These are phyloP conservation scores for Amoeboaphelidium protococcarum DNA, from an alignment of 371 early-diverging fungal genomes.

Conservation along the genomic window DNA sequence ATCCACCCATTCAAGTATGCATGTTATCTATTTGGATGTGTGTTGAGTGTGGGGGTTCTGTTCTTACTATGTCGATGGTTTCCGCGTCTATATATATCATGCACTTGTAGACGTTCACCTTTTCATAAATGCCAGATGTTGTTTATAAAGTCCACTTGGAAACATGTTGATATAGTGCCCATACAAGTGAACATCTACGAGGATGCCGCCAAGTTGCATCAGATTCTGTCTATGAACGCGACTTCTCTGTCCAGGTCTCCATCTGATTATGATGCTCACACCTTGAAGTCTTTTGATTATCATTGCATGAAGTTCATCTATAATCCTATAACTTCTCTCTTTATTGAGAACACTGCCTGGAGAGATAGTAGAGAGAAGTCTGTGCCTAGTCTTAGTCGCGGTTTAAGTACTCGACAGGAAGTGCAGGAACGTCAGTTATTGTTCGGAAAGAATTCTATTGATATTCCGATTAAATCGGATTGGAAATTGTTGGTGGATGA, in stretches of 20 bases:
- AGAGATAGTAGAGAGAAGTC: slow-evolving; percentile 37
- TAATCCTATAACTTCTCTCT: not conserved
- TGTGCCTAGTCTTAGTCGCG: slow-evolving; percentile 21
- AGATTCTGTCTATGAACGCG: not conserved
- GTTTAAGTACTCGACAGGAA: slow-evolving; percentile 2
- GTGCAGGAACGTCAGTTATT: slow-evolving; percentile 30
- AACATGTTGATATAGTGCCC: not conserved
- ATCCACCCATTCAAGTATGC: slow-evolving; percentile 15
- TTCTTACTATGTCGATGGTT: slow-evolving; percentile 61
- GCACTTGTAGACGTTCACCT: slow-evolving; percentile 24
- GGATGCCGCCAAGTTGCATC: slow-evolving; percentile 27
- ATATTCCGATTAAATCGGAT: slow-evolving; percentile 48
- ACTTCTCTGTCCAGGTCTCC: not conserved
- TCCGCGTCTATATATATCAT: slow-evolving; percentile 34
- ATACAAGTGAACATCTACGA: not conserved
- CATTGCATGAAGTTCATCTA: not conserved
- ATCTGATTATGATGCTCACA: slow-evolving; percentile 23
- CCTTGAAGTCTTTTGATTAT: slow-evolving; percentile 30
- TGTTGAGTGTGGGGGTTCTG: slow-evolving; percentile 35
- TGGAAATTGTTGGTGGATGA: slow-evolving; percentile 53
- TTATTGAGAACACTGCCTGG: slow-evolving; percentile 17
- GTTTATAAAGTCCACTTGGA: slow-evolving; percentile 15
- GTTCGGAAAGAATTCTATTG: slow-evolving; percentile 61
- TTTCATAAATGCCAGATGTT: slow-evolving; percentile 38
- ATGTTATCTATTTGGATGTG: slow-evolving; percentile 27